phyloP scores from a whole-genome alignment of 2,329 filamentous ascomycete genomes.

The Paraconiothyrium sp. region DNA sequence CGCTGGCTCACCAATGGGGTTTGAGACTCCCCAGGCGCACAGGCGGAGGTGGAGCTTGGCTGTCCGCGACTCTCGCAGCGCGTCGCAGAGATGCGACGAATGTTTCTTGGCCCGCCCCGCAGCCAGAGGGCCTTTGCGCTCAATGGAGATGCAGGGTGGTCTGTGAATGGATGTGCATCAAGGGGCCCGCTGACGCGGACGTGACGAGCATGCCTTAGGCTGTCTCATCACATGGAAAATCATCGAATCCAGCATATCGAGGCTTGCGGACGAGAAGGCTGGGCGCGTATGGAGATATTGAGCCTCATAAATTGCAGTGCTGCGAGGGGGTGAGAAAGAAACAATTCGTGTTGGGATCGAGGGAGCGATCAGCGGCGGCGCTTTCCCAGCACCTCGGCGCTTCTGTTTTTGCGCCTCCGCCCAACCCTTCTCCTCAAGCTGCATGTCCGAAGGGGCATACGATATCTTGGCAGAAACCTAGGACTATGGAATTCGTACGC shows the following conservation, averaged over 20 bases:
- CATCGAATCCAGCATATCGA: conserved; percentile 9
- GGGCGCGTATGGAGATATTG: conserved; percentile 26
- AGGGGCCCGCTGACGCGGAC: conserved; percentile 30
- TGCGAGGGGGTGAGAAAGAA: not conserved
- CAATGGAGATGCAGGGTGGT: conserved; percentile 7
- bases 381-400: not conserved
- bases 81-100: conserved; percentile 45
- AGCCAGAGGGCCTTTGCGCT: not conserved
- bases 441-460: conserved; percentile 1
- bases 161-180: conserved; percentile 26
- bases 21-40: conserved; percentile 32
- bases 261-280: conserved; percentile 19
- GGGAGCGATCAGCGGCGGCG: conserved; percentile 11
- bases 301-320: conserved; percentile 12
- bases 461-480: conserved; percentile 5
- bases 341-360: conserved; percentile 8
- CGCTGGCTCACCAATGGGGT: conserved; percentile 23
- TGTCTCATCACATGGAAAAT: conserved; percentile 27
- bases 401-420: conserved; percentile 12
- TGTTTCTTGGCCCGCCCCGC: conserved; percentile 31
- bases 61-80: conserved; percentile 23
- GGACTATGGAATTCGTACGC: not conserved
- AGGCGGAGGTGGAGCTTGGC: conserved; percentile 28
- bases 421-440: conserved; percentile 7
- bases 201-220: conserved; percentile 26